Base-by-base conservation (phyloP, 2,329 filamentous ascomycete genomes). In the Drechslera avenae region DNA sequence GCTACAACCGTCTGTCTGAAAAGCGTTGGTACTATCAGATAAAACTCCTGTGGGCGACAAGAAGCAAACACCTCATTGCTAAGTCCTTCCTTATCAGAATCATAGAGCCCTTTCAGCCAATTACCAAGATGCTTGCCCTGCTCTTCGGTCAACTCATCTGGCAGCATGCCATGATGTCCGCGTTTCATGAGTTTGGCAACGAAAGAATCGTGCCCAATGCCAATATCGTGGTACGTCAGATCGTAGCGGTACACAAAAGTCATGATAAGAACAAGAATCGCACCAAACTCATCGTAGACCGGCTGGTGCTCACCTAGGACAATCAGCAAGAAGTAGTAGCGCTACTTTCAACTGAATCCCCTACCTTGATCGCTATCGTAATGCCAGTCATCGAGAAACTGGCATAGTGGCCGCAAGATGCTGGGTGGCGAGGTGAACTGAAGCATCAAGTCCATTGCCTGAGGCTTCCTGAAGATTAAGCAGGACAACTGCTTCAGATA, bases 251-350 rank as follows among this genome's bases (percentile, higher is more conserved):
- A 83, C n/a, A 87, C 82, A 57, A 91, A 87, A 0, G 88, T 87
- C 43, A 92, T 73, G 0, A 91, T 80, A 2, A 94, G 77, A 1
- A 94, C 79, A 6, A 94, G 75, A 13, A 92, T 86, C 0, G 88
- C 85, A 0, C 89, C 89, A 59, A 93, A 94, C 62, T 95, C 90
- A 64, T 94, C 90, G 62, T 94, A 94, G 0, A 91, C 85, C 0
- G 89, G 89, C 67, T 93, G 90, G 62, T 91, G 91, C 67, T 94
- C 90, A 45, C 85, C 86, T 79, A 28, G 1, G 12, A 32, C 12
- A 7, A 54, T 69, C 40, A 72, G 61, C 50, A 37, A 16, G 1
- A 2, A 18, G 8, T 37, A 9, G 8, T 37, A 9, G 2, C 2
- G 10, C 32, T 33, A 3, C 7, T 12, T 6, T 35, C 4, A 1